These are phyloP conservation scores for Lentinula novae-zelandiae DNA, from an alignment of 1,284 basidiomycete genomes.

Conservation along the genomic window DNA sequence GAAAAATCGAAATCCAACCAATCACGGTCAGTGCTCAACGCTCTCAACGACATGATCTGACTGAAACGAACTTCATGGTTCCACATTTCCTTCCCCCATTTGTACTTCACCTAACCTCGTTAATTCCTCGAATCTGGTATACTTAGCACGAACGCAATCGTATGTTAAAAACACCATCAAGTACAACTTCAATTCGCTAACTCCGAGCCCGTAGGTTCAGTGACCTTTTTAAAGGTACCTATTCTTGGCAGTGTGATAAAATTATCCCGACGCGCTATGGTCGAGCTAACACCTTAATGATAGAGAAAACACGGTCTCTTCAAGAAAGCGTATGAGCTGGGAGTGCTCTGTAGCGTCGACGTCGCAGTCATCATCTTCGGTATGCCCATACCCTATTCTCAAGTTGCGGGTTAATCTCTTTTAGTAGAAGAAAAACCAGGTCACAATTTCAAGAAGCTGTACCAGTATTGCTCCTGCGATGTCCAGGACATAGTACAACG, in stretches of 20 bases:
- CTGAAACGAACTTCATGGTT: slow-evolving; percentile 15
- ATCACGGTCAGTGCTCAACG: slow-evolving; percentile 56
- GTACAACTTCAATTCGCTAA: not conserved
- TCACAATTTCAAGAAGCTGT: slow-evolving; percentile 47
- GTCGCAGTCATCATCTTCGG: slow-evolving; percentile 62
- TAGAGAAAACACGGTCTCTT: slow-evolving; percentile 85
- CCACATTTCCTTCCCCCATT: slow-evolving; percentile 12
- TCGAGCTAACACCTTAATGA: slow-evolving; percentile 18
- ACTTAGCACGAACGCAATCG: slow-evolving; percentile 86
- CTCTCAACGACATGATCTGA: slow-evolving; percentile 16
- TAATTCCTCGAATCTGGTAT: slow-evolving; percentile 22
- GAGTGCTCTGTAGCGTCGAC: slow-evolving; percentile 63
- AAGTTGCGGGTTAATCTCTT: not conserved
- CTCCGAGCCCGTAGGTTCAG: slow-evolving; percentile 36
- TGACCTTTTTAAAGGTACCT: slow-evolving; percentile 86
- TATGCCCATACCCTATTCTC: slow-evolving; percentile 22
- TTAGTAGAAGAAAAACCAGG: slow-evolving; percentile 44
- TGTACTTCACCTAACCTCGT: slow-evolving; percentile 20
- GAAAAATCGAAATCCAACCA: slow-evolving; percentile 89
- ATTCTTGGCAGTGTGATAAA: slow-evolving; percentile 45
- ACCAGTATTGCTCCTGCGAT: slow-evolving; percentile 58
- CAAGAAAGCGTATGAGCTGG: slow-evolving; percentile 89
- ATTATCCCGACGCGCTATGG: slow-evolving; percentile 28
- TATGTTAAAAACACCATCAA: not conserved
- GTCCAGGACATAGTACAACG: slow-evolving; percentile 46